phyloP scores from a whole-genome alignment of 805 yeast species.

The Metschnikowia lochheadii region DNA sequence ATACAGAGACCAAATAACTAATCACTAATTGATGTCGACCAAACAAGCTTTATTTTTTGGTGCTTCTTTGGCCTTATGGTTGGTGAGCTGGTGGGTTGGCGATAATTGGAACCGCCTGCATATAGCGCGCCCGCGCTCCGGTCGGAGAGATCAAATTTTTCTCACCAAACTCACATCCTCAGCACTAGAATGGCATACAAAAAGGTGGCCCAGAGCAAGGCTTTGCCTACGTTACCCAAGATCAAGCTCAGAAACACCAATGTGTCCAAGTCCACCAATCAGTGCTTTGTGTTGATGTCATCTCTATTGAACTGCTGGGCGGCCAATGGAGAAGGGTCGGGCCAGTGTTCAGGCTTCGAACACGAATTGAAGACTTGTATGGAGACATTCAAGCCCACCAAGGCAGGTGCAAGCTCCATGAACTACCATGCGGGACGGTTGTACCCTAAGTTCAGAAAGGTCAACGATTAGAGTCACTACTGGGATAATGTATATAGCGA shows the following conservation, averaged over 20 bases:
- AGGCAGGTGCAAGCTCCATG: constrained; percentile 42
- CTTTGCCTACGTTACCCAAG: constrained; percentile 68
- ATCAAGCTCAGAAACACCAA: constrained; percentile 66
- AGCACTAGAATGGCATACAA: constrained; percentile 36
- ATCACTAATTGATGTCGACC: too few relatives aligned
- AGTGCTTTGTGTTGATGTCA: constrained; percentile 79
- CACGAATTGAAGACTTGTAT: constrained; percentile 72
- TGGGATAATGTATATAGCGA: constrained; percentile 8
- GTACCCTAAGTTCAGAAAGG: constrained; percentile 50
- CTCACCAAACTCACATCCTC: constrained; percentile 1
- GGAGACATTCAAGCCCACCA: constrained; percentile 42
- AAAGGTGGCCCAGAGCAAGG: constrained; percentile 38
- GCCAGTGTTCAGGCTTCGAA: constrained; percentile 62
- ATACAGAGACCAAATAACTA: too few relatives aligned
- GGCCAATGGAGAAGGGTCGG: constrained; percentile 81
- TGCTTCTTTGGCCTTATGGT: too few relatives aligned
- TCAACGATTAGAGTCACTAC: constrained; percentile 27
- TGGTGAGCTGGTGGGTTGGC: too few relatives aligned
- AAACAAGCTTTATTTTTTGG: too few relatives aligned
- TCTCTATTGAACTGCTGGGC: constrained; percentile 94
- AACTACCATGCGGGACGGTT: constrained; percentile 56
- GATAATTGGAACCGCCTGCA: neutral
- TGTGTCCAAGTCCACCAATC: constrained; percentile 54
- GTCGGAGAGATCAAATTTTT: constrained; percentile 6
- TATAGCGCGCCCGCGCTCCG: neutral